Evolutionary conservation across 192 early-diverging fungal genomes (phyloP).

Genomic region (Backusella psychrophila): DNA sequence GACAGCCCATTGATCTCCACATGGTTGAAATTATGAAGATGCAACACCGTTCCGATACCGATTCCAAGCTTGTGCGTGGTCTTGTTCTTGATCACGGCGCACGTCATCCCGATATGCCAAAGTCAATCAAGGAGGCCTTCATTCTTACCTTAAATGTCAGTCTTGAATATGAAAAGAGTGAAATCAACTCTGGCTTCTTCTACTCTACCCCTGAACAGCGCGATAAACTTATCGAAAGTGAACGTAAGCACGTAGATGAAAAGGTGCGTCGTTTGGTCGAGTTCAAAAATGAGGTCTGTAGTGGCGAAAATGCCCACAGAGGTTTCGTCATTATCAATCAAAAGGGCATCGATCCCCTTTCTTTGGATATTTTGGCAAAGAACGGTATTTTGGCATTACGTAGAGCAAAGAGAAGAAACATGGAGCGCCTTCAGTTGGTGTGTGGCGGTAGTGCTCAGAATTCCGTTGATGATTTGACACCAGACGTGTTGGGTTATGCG

Average conservation of each 20-base stretch:
- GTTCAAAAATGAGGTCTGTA: conserved; percentile 92
- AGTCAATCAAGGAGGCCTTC: conserved; percentile 85
- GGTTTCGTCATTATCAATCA: conserved; percentile 98
- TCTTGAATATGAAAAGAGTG: conserved; percentile 98
- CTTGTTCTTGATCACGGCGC: conserved; percentile 99
- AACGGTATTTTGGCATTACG: conserved; percentile 92
- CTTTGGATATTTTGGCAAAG: conserved; percentile 95
- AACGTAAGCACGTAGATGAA: conserved; percentile 93
- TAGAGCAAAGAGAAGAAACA: conserved; percentile 98
- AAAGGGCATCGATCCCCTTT: conserved; percentile 99
- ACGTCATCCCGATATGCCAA: conserved; percentile 99
- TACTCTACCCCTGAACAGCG: conserved; percentile 98
- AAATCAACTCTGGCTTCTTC: conserved; percentile 99
- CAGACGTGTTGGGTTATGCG: conserved; percentile 83
- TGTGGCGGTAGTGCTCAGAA: conserved; percentile 97
- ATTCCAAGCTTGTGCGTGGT: conserved; percentile 90
- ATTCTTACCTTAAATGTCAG: conserved; percentile 97
- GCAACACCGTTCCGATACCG: conserved; percentile 95
- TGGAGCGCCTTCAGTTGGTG: conserved; percentile 96
- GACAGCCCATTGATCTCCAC: conserved; percentile 92
- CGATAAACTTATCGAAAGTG: conserved; percentile 96
- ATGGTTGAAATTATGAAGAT: conserved; percentile 99
- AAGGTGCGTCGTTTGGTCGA: conserved; percentile 94
- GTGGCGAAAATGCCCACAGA: conserved; percentile 71
- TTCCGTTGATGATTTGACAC: conserved; percentile 94